Base-by-base conservation (phyloP, 345 rosid genomes). In the Rhizophora apiculata region DNA sequence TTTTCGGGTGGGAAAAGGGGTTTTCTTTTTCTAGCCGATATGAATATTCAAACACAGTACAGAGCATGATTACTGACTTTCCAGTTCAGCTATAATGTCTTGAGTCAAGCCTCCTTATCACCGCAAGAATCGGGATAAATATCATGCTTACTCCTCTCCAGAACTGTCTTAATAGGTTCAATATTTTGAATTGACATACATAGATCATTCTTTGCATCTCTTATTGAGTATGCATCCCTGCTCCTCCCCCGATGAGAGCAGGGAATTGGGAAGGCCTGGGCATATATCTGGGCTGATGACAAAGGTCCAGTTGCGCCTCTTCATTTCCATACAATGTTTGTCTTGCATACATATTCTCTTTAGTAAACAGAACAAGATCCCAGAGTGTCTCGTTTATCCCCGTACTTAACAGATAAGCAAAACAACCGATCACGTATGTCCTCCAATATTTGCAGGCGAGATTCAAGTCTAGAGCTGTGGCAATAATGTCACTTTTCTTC, bases 401-500 rank as follows among this genome's bases (percentile, higher is more conserved):
- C 16, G 49, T 13, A 43, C 49, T 10, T 11, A 2, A 43, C 5
- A 11, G 49, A 43, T 43, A 43, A 43, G 5, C 5, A 43, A 3
- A 11, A 43, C 16, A 13, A 43, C 18, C 18, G 16, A 13, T 43
- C 22, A 4, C 8, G 0, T 20, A 53, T 16, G 7, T 53, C 11
- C 10, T 53, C 3, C 21, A 20, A 22, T 53, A 19, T 22, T 20
- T 18, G 22, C 48, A 85, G 89, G 89, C 85, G 31, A 79, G 77
- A 36, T 81, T 81, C 43, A 79, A 66, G 66, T 0, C 3, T 0
- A 83, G 68, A 63, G 67, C 46, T 49, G 72, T 72, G 8, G 64
- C 72, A 30, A 74, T 58, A 18, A 71, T 79, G 85, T 75, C 65
- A 53, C 48, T 79, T 21, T 81, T 85, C 26, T 83, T 83, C 76